Evolutionary conservation across 2,329 filamentous ascomycete species (phyloP).

Genomic region (Fusarium pseudoanthophilum): DNA sequence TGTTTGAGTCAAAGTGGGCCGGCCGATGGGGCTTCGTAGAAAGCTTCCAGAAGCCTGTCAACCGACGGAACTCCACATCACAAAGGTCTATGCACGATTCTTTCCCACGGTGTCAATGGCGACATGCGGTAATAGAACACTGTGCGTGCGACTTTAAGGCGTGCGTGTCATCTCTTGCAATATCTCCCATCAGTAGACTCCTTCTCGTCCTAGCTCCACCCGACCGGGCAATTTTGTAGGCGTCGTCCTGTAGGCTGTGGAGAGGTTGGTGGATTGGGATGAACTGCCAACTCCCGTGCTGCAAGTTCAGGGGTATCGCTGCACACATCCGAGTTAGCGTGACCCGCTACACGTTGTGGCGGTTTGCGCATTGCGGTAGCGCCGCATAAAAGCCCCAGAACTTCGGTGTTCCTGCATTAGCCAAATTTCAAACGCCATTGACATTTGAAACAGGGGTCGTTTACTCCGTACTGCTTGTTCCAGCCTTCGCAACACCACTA

Average conservation of each 20-base stretch:
- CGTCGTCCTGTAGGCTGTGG: constrained; percentile 25
- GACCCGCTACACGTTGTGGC: constrained; percentile 39
- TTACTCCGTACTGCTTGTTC: constrained; percentile 27
- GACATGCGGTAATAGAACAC: constrained; percentile 8
- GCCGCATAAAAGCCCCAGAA: constrained; percentile 41
- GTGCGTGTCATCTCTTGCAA: constrained; percentile 14
- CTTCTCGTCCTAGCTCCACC: constrained; percentile 31
- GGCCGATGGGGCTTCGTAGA: constrained; percentile 40
- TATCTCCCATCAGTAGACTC: constrained; percentile 5
- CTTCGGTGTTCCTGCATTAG: constrained; percentile 48
- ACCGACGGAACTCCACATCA: constrained; percentile 15
- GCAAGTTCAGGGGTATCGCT: constrained; percentile 39
- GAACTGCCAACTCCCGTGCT: constrained; percentile 43
- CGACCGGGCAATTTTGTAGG: constrained; percentile 32
- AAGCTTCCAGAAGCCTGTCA: constrained; percentile 47
- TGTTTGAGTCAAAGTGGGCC: constrained; percentile 38
- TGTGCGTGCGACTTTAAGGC: constrained; percentile 21
- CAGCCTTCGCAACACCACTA: constrained; percentile 22
- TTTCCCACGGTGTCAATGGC: constrained; percentile 22
- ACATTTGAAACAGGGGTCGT: constrained; percentile 45
- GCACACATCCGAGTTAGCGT: constrained; percentile 34
- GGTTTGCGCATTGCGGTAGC: constrained; percentile 36
- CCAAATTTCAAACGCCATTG: constrained; percentile 40
- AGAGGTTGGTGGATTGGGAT: constrained; percentile 37
- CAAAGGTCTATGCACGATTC: constrained; percentile 9